A percentile compares a stretch with the other conserved stretches of the same genome.
phyloP scores from a whole-genome alignment of 2,329 filamentous ascomycete species.

The Pseudopithomyces chartarum region DNA sequence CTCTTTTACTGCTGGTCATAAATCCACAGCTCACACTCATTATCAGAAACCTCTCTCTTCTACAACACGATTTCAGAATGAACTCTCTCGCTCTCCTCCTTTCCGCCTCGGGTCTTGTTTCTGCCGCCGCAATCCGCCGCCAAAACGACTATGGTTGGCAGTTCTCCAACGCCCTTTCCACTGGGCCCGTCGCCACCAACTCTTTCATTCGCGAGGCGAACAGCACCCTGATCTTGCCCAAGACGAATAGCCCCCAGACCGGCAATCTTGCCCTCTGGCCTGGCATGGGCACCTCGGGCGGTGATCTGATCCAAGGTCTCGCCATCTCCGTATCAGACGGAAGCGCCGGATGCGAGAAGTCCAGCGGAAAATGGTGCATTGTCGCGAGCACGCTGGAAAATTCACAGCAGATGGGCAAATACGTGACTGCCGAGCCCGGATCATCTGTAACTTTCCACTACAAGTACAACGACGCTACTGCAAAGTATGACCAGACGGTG shows the following conservation, averaged over 20 bases:
- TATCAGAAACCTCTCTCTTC: background rate
- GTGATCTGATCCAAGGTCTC: background rate
- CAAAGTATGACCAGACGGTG: background rate
- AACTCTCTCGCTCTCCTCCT: background rate
- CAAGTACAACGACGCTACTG: conserved; percentile 2
- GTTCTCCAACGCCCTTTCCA: background rate
- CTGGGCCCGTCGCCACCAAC: background rate
- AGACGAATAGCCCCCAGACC: background rate
- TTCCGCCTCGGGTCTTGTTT: background rate
- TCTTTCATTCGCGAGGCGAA: background rate
- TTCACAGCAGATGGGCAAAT: background rate
- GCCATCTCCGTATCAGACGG: background rate
- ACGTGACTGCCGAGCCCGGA: background rate
- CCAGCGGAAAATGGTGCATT: conserved; percentile 4
- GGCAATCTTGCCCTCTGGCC: background rate
- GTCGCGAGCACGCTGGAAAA: background rate
- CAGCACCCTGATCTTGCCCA: background rate
- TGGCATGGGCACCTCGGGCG: background rate
- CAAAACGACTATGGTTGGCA: conserved; percentile 1
- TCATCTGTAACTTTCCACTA: background rate
- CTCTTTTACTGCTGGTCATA: background rate
- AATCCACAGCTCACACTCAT: background rate
- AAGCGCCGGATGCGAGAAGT: background rate
- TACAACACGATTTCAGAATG: background rate
- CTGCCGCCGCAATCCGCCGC: background rate